Conservation (phyloP, 306 rosid genomes). For the Rosa lucieae region DNA sequence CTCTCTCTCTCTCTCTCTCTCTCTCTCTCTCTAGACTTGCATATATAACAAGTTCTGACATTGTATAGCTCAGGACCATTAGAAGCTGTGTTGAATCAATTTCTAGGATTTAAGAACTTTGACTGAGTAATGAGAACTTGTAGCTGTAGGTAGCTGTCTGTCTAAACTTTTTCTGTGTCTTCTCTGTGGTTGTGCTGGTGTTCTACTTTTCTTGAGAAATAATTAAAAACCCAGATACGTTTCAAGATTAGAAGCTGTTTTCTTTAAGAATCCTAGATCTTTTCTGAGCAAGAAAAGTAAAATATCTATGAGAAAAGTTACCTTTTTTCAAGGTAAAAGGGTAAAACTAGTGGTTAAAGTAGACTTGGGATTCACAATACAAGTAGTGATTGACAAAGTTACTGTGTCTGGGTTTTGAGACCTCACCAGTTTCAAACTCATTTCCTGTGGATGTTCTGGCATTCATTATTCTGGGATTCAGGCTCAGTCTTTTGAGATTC, state of each 20-base stretch:
- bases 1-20: slow-evolving; percentile 15
- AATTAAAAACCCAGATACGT: slow-evolving; percentile 2
- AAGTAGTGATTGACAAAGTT: slow-evolving; percentile 1
- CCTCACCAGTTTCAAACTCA: slow-evolving; percentile 1
- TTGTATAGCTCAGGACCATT: slow-evolving; percentile 26
- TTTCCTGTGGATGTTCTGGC: slow-evolving; percentile 27
- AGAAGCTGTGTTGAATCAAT: slow-evolving; percentile 21
- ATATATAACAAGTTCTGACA: slow-evolving; percentile 25
- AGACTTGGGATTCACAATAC: neutral
- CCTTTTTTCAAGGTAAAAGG: neutral
- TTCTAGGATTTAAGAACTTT: slow-evolving; percentile 20
- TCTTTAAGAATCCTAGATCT: neutral
- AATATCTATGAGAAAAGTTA: neutral
- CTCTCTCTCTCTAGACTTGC: slow-evolving; percentile 18
- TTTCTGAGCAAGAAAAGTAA: neutral
- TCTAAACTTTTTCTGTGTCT: slow-evolving; percentile 27
- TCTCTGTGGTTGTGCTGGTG: slow-evolving; percentile 21
- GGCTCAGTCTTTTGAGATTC: slow-evolving; percentile 39
- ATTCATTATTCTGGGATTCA: slow-evolving; percentile 17
- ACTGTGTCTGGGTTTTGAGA: slow-evolving; percentile 9
- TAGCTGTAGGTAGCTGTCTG: slow-evolving; percentile 26
- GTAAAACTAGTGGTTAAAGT: neutral
- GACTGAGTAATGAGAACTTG: neutral
- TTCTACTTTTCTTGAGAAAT: slow-evolving; percentile 22
- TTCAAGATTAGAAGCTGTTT: slow-evolving; percentile 9